Percentiles rank a stretch among this genome's conserved stretches.
These are phyloP conservation scores for Phialophora macrospora DNA, from an alignment of 2,329 filamentous ascomycete genomes.

Conservation along the genomic window DNA sequence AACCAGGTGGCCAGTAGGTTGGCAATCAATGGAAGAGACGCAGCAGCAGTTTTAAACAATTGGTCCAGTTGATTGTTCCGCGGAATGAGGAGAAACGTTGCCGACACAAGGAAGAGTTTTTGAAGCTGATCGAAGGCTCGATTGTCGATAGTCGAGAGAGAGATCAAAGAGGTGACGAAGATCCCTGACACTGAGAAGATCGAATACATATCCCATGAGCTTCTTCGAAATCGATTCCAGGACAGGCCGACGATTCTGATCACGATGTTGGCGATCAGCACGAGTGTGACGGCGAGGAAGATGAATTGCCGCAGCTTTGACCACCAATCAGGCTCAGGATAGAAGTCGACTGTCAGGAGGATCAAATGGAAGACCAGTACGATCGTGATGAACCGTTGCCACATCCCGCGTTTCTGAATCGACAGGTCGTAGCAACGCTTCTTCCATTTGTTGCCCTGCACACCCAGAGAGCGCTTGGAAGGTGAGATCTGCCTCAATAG, in stretches of 20 bases:
- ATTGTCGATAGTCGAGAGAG: slow-evolving; percentile 63
- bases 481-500: slow-evolving; percentile 89
- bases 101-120: slow-evolving; percentile 90
- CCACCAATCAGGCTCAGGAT: slow-evolving; percentile 74
- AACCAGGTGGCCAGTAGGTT: slow-evolving; percentile 97
- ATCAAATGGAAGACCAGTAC: slow-evolving; percentile 82
- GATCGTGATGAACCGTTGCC: slow-evolving; percentile 81
- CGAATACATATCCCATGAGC: slow-evolving; percentile 94
- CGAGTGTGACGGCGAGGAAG: slow-evolving; percentile 79
- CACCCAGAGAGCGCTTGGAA: slow-evolving; percentile 85
- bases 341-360: slow-evolving; percentile 83
- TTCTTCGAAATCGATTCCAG: slow-evolving; percentile 88
- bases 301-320: slow-evolving; percentile 69
- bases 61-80: slow-evolving; percentile 97
- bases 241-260: slow-evolving; percentile 87
- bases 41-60: slow-evolving; percentile 96
- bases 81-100: slow-evolving; percentile 88
- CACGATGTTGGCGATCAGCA: slow-evolving; percentile 81
- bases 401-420: slow-evolving; percentile 89
- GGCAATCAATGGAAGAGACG: slow-evolving; percentile 85
- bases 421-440: slow-evolving; percentile 94
- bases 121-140: slow-evolving; percentile 78
- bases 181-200: slow-evolving; percentile 78
- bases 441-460: slow-evolving; percentile 77
- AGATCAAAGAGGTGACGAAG: slow-evolving; percentile 78